These are phyloP conservation scores for Galerina sulciceps DNA, from an alignment of 768 basidiomycete genomes.

Conservation along the genomic window DNA sequence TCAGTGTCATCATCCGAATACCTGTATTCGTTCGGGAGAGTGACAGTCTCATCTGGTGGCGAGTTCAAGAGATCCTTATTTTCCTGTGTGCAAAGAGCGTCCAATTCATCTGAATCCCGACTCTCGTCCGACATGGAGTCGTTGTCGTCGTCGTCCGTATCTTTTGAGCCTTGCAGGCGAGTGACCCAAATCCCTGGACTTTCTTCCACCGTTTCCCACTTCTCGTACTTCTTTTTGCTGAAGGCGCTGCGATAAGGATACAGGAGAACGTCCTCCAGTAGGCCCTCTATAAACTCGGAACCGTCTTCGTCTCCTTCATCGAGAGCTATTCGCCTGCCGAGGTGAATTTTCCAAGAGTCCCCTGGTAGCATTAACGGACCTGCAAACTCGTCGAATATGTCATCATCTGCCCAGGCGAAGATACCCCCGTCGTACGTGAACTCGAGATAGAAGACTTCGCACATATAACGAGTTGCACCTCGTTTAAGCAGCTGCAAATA, in stretches of 20 bases:
- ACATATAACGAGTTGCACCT: slow-evolving; percentile 41
- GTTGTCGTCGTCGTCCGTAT: neutral
- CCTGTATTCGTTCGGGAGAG: neutral
- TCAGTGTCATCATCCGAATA: neutral
- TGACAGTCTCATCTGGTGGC: neutral
- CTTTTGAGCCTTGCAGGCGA: slow-evolving; percentile 6
- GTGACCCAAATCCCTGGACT: slow-evolving; percentile 36
- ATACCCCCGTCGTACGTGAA: slow-evolving; percentile 33
- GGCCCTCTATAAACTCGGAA: neutral
- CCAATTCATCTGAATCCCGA: neutral
- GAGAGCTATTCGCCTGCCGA: neutral
- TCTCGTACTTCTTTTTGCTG: neutral
- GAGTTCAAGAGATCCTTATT: neutral
- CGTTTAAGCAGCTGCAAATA: slow-evolving; percentile 32
- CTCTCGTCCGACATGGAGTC: neutral
- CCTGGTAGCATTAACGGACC: slow-evolving; percentile 35
- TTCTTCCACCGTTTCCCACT: slow-evolving; percentile 36
- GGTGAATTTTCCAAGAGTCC: slow-evolving; percentile 33
- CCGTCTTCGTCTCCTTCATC: neutral
- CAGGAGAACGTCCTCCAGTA: slow-evolving; percentile 24
- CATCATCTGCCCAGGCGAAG: slow-evolving; percentile 33
- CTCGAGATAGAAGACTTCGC: slow-evolving; percentile 37
- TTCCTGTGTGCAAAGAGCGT: neutral
- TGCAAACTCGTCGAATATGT: slow-evolving; percentile 37
- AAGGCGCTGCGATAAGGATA: slow-evolving; percentile 17